phyloP scores from a whole-genome alignment of 2,329 filamentous ascomycete genomes.

The Trichoderma sp. region DNA sequence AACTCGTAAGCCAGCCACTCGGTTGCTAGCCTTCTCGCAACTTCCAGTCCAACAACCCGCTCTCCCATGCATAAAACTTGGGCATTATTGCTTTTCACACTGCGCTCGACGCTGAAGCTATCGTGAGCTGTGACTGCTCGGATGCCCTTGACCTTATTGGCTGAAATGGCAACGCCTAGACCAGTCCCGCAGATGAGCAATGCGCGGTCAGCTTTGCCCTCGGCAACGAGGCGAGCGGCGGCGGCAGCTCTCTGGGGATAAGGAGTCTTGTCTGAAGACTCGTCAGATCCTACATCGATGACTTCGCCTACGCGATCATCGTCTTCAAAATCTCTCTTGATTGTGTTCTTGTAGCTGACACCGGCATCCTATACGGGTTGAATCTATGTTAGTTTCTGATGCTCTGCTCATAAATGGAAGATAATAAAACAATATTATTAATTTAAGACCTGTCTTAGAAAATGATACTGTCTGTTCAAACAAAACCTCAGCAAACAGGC shows the following conservation, averaged over 20 bases:
- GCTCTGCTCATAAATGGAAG: too few relatives aligned
- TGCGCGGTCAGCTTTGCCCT: constrained; percentile 73
- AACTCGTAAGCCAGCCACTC: constrained; percentile 88
- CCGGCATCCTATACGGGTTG: constrained; percentile 64
- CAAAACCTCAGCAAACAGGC: background rate
- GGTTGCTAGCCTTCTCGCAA: constrained; percentile 74
- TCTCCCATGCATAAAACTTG: constrained; percentile 88
- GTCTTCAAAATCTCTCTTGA: constrained; percentile 72
- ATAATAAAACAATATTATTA: background rate
- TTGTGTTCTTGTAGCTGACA: constrained; percentile 75
- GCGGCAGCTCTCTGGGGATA: constrained; percentile 80
- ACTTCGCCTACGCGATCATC: constrained; percentile 69
- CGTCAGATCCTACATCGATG: constrained; percentile 73
- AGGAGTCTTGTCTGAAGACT: constrained; percentile 71
- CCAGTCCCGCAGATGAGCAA: constrained; percentile 85
- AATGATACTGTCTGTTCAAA: background rate
- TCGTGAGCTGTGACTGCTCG: constrained; percentile 90
- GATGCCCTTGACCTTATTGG: constrained; percentile 84
- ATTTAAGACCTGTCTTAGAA: background rate
- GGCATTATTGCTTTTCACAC: constrained; percentile 81
- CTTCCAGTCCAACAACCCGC: constrained; percentile 78
- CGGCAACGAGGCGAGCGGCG: constrained; percentile 65
- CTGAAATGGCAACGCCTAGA: constrained; percentile 83
- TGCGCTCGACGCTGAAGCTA: constrained; percentile 79
- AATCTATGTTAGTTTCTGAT: background rate